These are phyloP conservation scores for Ceriops tagal DNA, from an alignment of 345 rosid species.

Conservation along the genomic window DNA sequence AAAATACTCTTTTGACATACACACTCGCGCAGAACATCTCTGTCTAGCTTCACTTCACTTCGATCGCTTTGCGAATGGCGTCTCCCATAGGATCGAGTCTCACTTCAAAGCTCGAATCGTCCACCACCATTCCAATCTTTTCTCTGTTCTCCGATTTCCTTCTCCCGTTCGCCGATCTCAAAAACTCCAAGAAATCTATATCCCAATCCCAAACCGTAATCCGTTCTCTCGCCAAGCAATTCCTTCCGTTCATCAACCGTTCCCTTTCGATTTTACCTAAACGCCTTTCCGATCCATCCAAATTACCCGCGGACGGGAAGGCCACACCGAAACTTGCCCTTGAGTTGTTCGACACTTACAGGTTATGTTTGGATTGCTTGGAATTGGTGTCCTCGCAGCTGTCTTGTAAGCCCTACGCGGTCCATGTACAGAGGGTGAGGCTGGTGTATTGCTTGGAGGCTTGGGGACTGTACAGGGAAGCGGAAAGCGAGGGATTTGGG, in stretches of 20 bases:
- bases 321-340: conserved; percentile 8
- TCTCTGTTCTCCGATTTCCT: conserved; percentile 58
- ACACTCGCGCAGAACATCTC: not conserved
- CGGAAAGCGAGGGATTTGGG: conserved; percentile 39
- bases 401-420: conserved; percentile 50
- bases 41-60: not conserved
- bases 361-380: conserved; percentile 65
- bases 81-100: conserved; percentile 40
- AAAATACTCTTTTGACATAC: not conserved
- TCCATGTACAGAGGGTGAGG: conserved; percentile 52
- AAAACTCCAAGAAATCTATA: conserved; percentile 19
- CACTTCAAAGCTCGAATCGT: conserved; percentile 45
- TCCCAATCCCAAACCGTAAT: conserved; percentile 30
- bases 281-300: conserved; percentile 46
- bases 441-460: conserved; percentile 49
- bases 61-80: conserved; percentile 34
- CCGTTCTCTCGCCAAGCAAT: conserved; percentile 70
- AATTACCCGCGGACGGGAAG: not conserved
- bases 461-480: conserved; percentile 48
- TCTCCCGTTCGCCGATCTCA: conserved; percentile 40
- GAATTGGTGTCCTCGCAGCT: conserved; percentile 64
- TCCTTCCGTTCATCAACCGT: conserved; percentile 69
- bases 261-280: conserved; percentile 65
- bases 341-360: conserved; percentile 46
- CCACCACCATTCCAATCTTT: conserved; percentile 35